Conservation (phyloP, 179 eudicot genomes). For the Silene vulgaris region DNA sequence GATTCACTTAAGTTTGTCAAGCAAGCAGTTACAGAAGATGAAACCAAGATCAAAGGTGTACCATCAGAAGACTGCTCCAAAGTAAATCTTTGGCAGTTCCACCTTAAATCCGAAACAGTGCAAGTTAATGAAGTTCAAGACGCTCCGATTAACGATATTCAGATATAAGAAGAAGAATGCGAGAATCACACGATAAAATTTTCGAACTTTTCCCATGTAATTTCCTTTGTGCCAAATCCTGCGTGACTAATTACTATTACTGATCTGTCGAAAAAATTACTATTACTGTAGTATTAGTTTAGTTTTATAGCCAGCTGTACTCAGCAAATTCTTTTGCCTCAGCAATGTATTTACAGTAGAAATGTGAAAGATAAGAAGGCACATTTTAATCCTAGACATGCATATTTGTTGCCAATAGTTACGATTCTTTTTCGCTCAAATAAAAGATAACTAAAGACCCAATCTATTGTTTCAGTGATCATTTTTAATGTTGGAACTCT, state of each 20-base stretch:
- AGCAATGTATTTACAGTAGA: conserved; percentile 13
- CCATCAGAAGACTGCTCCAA: conserved; percentile 70
- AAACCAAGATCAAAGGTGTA: conserved; percentile 62
- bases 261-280: no score
- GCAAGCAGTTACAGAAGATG: conserved; percentile 71
- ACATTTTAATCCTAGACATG: not conserved
- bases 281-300: not conserved
- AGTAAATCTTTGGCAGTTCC: conserved; percentile 65
- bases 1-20: conserved; percentile 69
- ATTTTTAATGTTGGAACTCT: no score
- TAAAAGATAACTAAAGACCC: not conserved
- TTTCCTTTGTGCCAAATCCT: conserved; percentile 6
- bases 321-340: conserved; percentile 12
- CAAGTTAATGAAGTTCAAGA: conserved; percentile 13
- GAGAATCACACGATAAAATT: not conserved
- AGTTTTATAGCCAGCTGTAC: conserved; percentile 4
- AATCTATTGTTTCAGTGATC: not conserved
- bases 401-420: not conserved
- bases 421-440: not conserved
- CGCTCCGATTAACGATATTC: conserved; percentile 10
- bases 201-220: not conserved
- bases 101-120: conserved; percentile 30
- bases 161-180: not conserved
- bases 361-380: not conserved
- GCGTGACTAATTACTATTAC: not conserved